Evolutionary conservation across 331 rosid species (phyloP).

Genomic region (Quercus lobata): DNA sequence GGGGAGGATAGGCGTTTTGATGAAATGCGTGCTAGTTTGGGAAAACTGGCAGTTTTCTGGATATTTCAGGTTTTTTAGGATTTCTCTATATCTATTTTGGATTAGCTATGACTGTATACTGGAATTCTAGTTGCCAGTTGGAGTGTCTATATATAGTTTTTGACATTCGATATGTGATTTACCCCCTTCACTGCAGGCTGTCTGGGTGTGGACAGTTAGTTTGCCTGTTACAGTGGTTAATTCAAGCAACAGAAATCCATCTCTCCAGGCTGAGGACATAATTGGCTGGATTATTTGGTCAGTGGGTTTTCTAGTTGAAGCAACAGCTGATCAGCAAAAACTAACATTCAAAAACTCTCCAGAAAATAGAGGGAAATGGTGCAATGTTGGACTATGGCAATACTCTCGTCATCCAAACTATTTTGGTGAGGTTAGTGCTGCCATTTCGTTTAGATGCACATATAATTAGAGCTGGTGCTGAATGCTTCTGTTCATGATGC

Average conservation of each 20-base stretch:
- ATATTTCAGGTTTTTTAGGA: conserved; percentile 71
- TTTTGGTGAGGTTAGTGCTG: conserved; percentile 83
- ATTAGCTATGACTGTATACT: not conserved
- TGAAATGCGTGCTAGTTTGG: conserved; percentile 75
- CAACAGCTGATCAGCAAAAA: conserved; percentile 87
- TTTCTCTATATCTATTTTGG: not conserved
- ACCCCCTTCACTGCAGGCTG: conserved; percentile 55
- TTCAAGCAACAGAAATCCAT: conserved; percentile 65
- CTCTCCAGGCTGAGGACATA: conserved; percentile 53
- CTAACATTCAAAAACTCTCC: conserved; percentile 54
- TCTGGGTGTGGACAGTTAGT: conserved; percentile 98
- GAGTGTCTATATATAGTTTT: conserved; percentile 3
- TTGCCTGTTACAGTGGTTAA: conserved; percentile 86
- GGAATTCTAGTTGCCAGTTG: conserved; percentile 1
- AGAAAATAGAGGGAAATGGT: conserved; percentile 84
- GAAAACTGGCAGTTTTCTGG: conserved; percentile 87
- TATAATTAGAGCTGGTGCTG: conserved; percentile 6
- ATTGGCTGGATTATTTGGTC: conserved; percentile 88
- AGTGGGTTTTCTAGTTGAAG: conserved; percentile 69
- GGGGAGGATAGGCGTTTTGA: conserved; percentile 95
- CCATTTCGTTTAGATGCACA: conserved; percentile 13
- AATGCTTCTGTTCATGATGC: not conserved
- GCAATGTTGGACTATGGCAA: conserved; percentile 80
- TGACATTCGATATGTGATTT: not conserved
- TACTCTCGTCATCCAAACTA: conserved; percentile 97